phyloP scores from a whole-genome alignment of 257 asterid genomes.

The Gentiana straminea region DNA sequence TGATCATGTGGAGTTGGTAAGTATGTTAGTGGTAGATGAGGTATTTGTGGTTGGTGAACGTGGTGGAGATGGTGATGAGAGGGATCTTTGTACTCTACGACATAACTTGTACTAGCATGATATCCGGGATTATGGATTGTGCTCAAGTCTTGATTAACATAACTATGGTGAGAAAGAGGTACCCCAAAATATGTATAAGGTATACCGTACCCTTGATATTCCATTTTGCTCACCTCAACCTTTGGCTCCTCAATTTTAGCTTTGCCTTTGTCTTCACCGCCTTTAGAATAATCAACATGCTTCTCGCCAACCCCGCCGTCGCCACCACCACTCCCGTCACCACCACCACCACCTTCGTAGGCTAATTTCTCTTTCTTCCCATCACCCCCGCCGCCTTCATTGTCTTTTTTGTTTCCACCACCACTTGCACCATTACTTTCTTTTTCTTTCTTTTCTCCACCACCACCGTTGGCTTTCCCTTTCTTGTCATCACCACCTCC shows the following conservation, averaged over 20 bases:
- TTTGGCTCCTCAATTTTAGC: slow-evolving; percentile 18
- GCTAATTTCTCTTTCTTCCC: too few relatives aligned
- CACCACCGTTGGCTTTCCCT: background rate
- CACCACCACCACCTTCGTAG: too few relatives aligned
- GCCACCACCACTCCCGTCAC: too few relatives aligned
- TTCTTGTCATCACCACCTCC: slow-evolving; percentile 10
- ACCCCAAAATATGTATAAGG: slow-evolving; percentile 37
- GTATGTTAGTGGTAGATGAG: slow-evolving; percentile 27
- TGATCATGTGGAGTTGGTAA: slow-evolving; percentile 17
- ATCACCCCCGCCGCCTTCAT: slow-evolving; percentile 18
- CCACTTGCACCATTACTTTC: slow-evolving; percentile 11
- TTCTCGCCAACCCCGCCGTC: background rate
- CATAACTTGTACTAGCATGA: slow-evolving; percentile 26
- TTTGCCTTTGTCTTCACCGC: slow-evolving; percentile 22
- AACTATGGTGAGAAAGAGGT: slow-evolving; percentile 49
- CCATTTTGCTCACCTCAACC: slow-evolving; percentile 50
- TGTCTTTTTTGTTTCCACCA: slow-evolving; percentile 22
- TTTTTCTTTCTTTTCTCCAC: too few relatives aligned
- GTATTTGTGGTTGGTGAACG: slow-evolving; percentile 20
- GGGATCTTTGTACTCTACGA: background rate
- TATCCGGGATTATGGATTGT: slow-evolving; percentile 13
- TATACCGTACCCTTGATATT: slow-evolving; percentile 22
- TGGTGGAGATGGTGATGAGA: too few relatives aligned
- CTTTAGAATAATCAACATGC: slow-evolving; percentile 10
- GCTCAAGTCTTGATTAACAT: slow-evolving; percentile 34